Conservation (phyloP, 2,329 filamentous ascomycete species). For the Aaosphaeria pasadenensis region DNA sequence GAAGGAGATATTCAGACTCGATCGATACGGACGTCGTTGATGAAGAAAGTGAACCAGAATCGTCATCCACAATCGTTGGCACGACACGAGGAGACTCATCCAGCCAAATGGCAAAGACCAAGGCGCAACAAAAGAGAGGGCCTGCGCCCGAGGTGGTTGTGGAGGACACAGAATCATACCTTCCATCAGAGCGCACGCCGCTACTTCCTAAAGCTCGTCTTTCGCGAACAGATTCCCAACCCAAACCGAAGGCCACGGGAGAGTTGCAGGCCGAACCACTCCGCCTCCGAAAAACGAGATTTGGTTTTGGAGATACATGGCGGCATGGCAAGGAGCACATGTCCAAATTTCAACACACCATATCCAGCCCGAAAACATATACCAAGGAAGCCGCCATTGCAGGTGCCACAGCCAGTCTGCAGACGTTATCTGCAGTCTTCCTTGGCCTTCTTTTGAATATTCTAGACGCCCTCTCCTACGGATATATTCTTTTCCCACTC, state of each 20-base stretch:
- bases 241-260: slow-evolving; percentile 5
- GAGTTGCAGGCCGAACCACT: neutral
- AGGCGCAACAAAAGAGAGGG: neutral
- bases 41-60: slow-evolving; percentile 60
- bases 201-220: slow-evolving; percentile 36
- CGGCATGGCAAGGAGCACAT: slow-evolving; percentile 18
- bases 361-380: slow-evolving; percentile 69
- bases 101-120: neutral
- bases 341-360: slow-evolving; percentile 19
- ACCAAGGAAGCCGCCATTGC: slow-evolving; percentile 63
- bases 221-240: slow-evolving; percentile 17
- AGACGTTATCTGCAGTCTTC: slow-evolving; percentile 79
- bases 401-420: slow-evolving; percentile 62
- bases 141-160: slow-evolving; percentile 19
- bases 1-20: slow-evolving; percentile 30
- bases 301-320: slow-evolving; percentile 16
- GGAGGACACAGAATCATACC: slow-evolving; percentile 18
- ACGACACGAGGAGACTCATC: neutral
- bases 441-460: slow-evolving; percentile 89
- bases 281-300: neutral
- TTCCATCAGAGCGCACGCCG: slow-evolving; percentile 26
- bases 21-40: slow-evolving; percentile 53
- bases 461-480: slow-evolving; percentile 91
- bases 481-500: slow-evolving; percentile 83
- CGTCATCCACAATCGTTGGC: slow-evolving; percentile 41